phyloP scores from a whole-genome alignment of 164 flowering plant species.

The Magnolia sinica region DNA sequence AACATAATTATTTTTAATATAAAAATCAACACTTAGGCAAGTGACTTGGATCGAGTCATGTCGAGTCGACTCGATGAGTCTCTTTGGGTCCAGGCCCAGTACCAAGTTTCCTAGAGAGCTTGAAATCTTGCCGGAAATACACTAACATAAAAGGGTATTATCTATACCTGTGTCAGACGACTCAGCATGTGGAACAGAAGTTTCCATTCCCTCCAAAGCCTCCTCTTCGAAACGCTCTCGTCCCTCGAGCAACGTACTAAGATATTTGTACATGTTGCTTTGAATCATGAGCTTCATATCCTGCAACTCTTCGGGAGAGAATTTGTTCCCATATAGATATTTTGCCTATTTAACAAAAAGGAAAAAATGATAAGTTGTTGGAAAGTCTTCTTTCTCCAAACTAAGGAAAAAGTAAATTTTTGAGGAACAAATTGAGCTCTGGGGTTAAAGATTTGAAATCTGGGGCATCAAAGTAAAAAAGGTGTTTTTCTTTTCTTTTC shows the following conservation, averaged over 20 bases:
- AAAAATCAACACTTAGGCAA: too few species aligned
- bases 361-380: not conserved
- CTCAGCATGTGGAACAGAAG: conserved; percentile 18
- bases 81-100: too few species aligned
- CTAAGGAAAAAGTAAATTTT: not conserved
- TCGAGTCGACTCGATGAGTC: too few species aligned
- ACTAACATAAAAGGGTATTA: not conserved
- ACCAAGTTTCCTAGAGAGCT: too few species aligned
- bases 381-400: not conserved
- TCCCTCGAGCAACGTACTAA: conserved; percentile 29
- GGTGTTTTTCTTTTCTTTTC: not conserved
- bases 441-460: not conserved
- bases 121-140: too few species aligned
- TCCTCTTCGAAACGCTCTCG: conserved; percentile 37
- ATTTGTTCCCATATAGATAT: conserved; percentile 27
- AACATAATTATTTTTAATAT: too few species aligned
- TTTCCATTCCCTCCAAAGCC: conserved; percentile 11
- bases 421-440: too few species aligned
- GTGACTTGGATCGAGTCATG: too few species aligned
- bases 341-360: conserved; percentile 20
- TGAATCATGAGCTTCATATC: conserved; percentile 33
- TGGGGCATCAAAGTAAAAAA: conserved; percentile 1
- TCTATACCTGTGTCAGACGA: conserved; percentile 25
- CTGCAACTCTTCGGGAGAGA: conserved; percentile 24
- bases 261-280: conserved; percentile 34